A percentile compares a stretch with the other conserved stretches of the same genome.
phyloP scores from a whole-genome alignment of 2,329 filamentous ascomycete species.

The Colletotrichum godetiae region DNA sequence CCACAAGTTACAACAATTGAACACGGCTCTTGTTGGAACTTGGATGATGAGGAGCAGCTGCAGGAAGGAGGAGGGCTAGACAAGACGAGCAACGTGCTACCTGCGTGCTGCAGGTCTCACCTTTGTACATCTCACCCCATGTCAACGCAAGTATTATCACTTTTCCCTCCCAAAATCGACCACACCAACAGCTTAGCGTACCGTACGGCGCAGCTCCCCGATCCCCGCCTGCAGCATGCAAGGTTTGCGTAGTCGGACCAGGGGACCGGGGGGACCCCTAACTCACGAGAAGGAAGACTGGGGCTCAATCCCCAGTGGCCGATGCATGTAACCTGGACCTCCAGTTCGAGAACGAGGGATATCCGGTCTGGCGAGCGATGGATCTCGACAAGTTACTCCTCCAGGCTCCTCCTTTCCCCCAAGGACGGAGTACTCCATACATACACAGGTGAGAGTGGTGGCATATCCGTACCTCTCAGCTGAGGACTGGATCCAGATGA shows the following conservation, averaged over 20 bases:
- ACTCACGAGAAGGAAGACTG: not conserved
- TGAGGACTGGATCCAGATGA: not conserved
- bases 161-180: not conserved
- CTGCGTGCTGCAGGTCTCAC: not conserved
- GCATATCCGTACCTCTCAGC: not conserved
- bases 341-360: constrained; percentile 3
- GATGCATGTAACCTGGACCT: constrained; percentile 13
- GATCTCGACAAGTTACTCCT: not conserved
- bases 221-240: constrained; percentile 7
- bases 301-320: not conserved
- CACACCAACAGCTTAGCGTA: not conserved
- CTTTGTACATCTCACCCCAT: not conserved
- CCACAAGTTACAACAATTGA: not conserved
- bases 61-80: not conserved
- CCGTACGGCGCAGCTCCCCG: constrained; percentile 17
- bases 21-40: not conserved
- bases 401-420: not conserved
- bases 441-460: not conserved
- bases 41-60: not conserved
- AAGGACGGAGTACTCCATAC: not conserved
- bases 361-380: not conserved
- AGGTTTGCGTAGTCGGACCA: not conserved
- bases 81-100: not conserved
- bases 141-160: not conserved
- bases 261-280: constrained; percentile 3